Conservation (phyloP, 257 asterid species). For the Lavandula angustifolia region DNA sequence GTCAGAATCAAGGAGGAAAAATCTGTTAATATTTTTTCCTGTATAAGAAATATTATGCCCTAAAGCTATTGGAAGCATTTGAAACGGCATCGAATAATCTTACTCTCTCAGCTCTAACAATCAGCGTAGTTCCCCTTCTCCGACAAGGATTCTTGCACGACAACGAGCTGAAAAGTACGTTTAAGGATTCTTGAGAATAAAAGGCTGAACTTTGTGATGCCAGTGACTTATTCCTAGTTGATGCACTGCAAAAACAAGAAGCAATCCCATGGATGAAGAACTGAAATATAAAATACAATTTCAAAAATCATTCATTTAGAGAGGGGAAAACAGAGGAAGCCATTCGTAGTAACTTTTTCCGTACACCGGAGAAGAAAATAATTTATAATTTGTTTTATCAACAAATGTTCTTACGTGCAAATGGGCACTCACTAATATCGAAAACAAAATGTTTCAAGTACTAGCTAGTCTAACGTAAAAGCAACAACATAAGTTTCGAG, state of each 20-base stretch:
- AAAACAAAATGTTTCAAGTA: background rate
- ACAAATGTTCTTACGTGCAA: background rate
- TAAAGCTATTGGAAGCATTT: slow-evolving; percentile 9
- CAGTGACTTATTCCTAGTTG: slow-evolving; percentile 56
- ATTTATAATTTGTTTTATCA: background rate
- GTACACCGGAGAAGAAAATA: background rate
- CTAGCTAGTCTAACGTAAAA: background rate
- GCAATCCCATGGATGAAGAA: slow-evolving; percentile 23
- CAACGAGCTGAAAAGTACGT: slow-evolving; percentile 54
- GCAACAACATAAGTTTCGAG: background rate
- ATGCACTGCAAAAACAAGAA: slow-evolving; percentile 48
- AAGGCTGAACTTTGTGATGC: slow-evolving; percentile 68
- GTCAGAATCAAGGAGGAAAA: slow-evolving; percentile 17
- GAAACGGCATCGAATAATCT: slow-evolving; percentile 31
- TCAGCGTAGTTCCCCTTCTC: slow-evolving; percentile 60
- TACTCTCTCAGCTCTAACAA: slow-evolving; percentile 87
- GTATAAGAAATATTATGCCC: background rate
- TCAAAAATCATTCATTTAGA: background rate
- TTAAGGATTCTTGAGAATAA: slow-evolving; percentile 56
- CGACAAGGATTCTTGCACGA: slow-evolving; percentile 42
- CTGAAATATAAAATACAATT: slow-evolving; percentile 2
- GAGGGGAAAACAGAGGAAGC: background rate
- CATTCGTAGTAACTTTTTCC: background rate
- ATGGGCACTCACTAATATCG: background rate
- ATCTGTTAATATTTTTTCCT: background rate